phyloP scores from a whole-genome alignment of 2,329 filamentous ascomycete species.

The Hypoxylon sp. region DNA sequence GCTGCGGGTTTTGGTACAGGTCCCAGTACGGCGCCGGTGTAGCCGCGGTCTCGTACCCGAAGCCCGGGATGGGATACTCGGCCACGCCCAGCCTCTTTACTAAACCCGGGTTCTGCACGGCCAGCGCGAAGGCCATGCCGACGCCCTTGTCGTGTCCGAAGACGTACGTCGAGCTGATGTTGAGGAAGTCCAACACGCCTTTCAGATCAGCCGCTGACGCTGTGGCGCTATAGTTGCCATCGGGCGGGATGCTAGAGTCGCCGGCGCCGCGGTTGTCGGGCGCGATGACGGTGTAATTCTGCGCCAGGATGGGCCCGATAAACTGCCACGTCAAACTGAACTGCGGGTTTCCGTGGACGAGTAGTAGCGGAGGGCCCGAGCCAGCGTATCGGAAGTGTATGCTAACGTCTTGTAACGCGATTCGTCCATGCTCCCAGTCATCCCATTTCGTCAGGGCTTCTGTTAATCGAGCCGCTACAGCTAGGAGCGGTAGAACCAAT shows the following conservation, averaged over 20 bases:
- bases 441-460: conserved; percentile 50
- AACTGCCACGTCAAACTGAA: conserved; percentile 58
- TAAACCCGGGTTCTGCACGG: conserved; percentile 55
- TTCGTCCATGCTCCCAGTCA: conserved; percentile 56
- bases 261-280: conserved; percentile 60
- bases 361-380: conserved; percentile 57
- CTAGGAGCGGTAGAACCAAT: conserved; percentile 12
- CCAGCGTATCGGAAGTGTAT: conserved; percentile 61
- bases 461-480: conserved; percentile 4
- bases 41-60: conserved; percentile 56
- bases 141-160: conserved; percentile 64
- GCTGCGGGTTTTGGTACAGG: conserved; percentile 60
- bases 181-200: conserved; percentile 60
- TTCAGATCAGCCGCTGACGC: conserved; percentile 59
- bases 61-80: conserved; percentile 61
- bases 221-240: conserved; percentile 59
- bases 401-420: conserved; percentile 57
- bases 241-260: conserved; percentile 57
- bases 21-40: conserved; percentile 56
- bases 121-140: conserved; percentile 59
- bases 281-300: conserved; percentile 61
- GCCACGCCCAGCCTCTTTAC: conserved; percentile 56
- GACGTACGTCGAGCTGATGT: conserved; percentile 59
- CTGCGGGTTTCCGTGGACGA: conserved; percentile 61
- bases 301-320: conserved; percentile 59